Percentiles rank a stretch among this genome's conserved stretches.
Evolutionary conservation across 148 eudicot genomes (phyloP).

Genomic region (Heliosperma pusillum): DNA sequence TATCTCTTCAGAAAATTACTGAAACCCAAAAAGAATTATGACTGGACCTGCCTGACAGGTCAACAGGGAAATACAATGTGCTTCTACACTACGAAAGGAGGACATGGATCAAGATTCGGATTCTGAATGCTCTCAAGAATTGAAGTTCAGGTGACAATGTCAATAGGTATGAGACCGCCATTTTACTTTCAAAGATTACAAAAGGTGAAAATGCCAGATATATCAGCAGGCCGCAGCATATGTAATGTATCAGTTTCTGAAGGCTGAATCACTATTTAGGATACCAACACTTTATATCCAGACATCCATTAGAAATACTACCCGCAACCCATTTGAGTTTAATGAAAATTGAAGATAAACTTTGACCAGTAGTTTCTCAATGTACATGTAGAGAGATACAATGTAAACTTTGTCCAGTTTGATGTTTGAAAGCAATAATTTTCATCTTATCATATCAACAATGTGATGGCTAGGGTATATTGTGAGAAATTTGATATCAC

Average conservation of each 20-base stretch:
- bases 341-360: too few relatives aligned
- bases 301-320: too few relatives aligned
- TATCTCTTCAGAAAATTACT: constrained; percentile 25
- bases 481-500: too few relatives aligned
- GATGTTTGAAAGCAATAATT: too few relatives aligned
- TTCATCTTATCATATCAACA: too few relatives aligned
- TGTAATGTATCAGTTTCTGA: neutral
- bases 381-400: too few relatives aligned
- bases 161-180: neutral
- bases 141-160: neutral
- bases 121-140: neutral
- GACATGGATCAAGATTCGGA: neutral
- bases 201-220: neutral
- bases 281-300: neutral
- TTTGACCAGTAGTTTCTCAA: too few relatives aligned
- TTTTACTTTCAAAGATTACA: neutral
- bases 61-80: constrained; percentile 1
- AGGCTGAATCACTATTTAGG: neutral
- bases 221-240: neutral
- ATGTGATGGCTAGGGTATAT: too few relatives aligned
- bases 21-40: constrained; percentile 24
- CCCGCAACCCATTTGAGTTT: too few relatives aligned
- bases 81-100: neutral
- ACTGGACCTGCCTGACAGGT: constrained; percentile 11
- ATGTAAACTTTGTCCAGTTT: too few relatives aligned